These are phyloP conservation scores for Fusarium subglutinans DNA, from an alignment of 2,329 filamentous ascomycete genomes.

Conservation along the genomic window DNA sequence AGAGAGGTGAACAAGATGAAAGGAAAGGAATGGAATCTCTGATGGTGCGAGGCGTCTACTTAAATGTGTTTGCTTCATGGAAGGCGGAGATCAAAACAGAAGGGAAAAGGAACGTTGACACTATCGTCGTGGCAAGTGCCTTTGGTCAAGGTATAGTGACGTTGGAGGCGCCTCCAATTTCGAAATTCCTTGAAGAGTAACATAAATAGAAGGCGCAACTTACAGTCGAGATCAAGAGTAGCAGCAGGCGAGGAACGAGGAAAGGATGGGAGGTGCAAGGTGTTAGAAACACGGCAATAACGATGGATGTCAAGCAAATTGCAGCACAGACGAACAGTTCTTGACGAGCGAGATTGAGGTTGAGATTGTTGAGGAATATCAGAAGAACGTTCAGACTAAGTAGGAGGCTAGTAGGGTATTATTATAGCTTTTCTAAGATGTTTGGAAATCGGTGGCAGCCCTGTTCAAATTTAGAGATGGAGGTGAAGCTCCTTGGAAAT, in stretches of 20 bases:
- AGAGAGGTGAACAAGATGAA: conserved; percentile 9
- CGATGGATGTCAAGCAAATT: not conserved
- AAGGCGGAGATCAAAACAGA: conserved; percentile 3
- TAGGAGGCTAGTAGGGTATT: conserved; percentile 4
- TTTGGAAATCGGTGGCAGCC: not conserved
- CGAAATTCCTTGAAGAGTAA: not conserved
- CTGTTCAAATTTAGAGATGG: not conserved
- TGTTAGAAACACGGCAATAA: not conserved
- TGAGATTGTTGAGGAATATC: not conserved
- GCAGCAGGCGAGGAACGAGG: not conserved
- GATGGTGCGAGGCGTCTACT: conserved; percentile 19
- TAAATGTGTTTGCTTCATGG: conserved; percentile 26
- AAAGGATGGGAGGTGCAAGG: not conserved
- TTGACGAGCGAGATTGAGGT: not conserved
- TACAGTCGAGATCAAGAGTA: conserved; percentile 5
- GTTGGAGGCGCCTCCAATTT: conserved; percentile 21
- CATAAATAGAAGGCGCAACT: not conserved
- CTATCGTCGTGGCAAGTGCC: conserved; percentile 12
- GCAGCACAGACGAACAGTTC: conserved; percentile 13
- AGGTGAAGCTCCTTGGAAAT: not conserved
- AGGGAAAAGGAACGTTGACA: conserved; percentile 6
- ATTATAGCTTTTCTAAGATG: conserved; percentile 14
- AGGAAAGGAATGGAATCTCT: not conserved
- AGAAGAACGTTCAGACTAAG: conserved; percentile 8
- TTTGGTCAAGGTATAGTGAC: conserved; percentile 5